Percentiles rank a stretch among this genome's conserved stretches.
Evolutionary conservation across 257 asterid genomes (phyloP).

Genomic region (Plantago major): DNA sequence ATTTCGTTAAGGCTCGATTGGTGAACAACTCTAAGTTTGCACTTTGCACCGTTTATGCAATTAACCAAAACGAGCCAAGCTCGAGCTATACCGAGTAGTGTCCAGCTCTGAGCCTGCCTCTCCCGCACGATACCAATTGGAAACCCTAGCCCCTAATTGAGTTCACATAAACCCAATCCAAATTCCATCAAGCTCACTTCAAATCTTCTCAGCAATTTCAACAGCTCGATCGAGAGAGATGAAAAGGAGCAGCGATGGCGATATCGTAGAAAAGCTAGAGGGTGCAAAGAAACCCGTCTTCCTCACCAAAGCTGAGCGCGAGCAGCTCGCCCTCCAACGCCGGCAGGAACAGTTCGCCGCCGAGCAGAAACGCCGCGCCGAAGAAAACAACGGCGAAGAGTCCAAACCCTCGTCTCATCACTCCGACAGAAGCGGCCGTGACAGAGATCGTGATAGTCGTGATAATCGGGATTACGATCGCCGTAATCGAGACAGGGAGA

Average conservation of each 20-base stretch:
- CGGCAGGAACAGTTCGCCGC: constrained; percentile 53
- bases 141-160: constrained; percentile 1
- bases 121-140: neutral
- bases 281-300: constrained; percentile 54
- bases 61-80: no score
- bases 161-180: neutral
- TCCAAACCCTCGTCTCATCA: constrained; percentile 28
- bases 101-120: no score
- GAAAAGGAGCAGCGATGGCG: constrained; percentile 5
- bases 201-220: neutral
- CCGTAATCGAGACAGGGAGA: constrained; percentile 18
- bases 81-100: no score
- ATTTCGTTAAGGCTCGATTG: no score
- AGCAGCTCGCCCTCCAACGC: constrained; percentile 56
- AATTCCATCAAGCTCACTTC: no score
- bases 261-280: neutral
- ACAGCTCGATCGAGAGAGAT: neutral
- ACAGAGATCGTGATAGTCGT: constrained; percentile 40
- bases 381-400: constrained; percentile 22
- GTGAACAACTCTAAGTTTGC: no score
- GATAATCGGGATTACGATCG: constrained; percentile 32
- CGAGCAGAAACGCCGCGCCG: constrained; percentile 45
- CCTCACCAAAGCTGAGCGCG: constrained; percentile 69
- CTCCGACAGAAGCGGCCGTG: constrained; percentile 32
- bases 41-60: no score